Base-by-base conservation (phyloP, 345 rosid species). In the Euphorbia pulcherrima region DNA sequence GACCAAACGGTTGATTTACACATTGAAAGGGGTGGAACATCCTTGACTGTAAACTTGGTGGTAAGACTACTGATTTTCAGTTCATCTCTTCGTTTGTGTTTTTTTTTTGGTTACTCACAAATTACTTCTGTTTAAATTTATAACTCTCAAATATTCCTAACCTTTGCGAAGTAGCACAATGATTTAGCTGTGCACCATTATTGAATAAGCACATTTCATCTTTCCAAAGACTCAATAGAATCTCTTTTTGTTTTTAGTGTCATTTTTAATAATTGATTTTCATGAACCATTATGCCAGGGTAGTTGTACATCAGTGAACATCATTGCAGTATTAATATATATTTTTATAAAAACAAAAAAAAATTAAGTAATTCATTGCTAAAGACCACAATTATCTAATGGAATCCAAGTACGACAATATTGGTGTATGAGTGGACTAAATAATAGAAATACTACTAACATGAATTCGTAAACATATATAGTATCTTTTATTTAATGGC, bases 1-100 rank as follows among this genome's bases (percentile, higher is more conserved):
- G 86, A 77, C 64, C 82, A 82, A 68, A 74, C 68, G 58, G 72
- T 94, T 75, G 88, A 81, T 74, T 64, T 94, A 67, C 84, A 88
- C 75, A 81, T 89, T 77, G 99, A 94, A 88, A 86, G 97, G 80
- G 99, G 99, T 74, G 97, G 97, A 64, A 60, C 74, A 40, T 81
- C 95, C n/a, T 71, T 83, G 79, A 77, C 80, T 40, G 77, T 86
- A 62, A 83, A 80, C 76, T 81, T 94, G 68, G 47, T 75, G 85
- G 99, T 94, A 81, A 76, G 97, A 47, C n/a, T 47, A 44, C n/a
- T 44, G 13, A 58, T 27, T 26, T 50, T 26, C 11, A 18, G 35
- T 13, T 62, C 2, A 4, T 39, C 64, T 37, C 26, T 61, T 27
- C 2, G 16, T 8, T 60, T 60, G n/a, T 3, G 12, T 21, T 61